Base-by-base conservation (phyloP, 768 basidiomycete genomes). In the Lactifluus rugatus region DNA sequence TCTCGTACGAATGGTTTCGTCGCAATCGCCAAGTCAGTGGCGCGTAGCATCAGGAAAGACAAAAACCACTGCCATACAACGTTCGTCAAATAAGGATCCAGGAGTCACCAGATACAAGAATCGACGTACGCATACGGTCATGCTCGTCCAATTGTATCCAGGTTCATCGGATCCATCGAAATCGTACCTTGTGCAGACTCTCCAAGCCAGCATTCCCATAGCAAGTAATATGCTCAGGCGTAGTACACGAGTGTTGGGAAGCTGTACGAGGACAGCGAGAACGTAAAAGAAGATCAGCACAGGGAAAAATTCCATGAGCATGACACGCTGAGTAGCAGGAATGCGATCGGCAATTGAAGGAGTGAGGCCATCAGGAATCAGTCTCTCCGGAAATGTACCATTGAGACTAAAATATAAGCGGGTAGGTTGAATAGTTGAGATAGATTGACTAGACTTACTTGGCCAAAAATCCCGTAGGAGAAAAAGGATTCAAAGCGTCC, bases 181-280 rank as follows among this genome's bases (percentile, higher is more conserved):
- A 64, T 80, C 75, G 46, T 80, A 60, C n/a, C 67, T 68, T 23
- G 76, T 78, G 14, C 70, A 68, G 3, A 75, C 74, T 14, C 76
- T 72, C 54, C 76, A 77, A 17, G 75, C 66, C 7, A 68, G 56
- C 71, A 74, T 78, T 31, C 79, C 65, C 4, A 79, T 75, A 13
- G 79, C 58, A 2, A 81, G 80, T 26, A 83, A 72, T 36, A 83
- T 60, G 13, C 77, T 75, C 32, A 75, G 57, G 47, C 81, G 77
- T 56, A 77, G 66, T 3, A 69, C 48, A 46, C 70, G 68, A 1
- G 81, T 81, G 32, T 68, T 68, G 0, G 78, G 78, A 14, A 76
- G 65, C 39, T 80, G 70, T 7, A 82, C 78, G 49, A 85, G 73
- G 34, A 81, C 66, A 13, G 82, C 82, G 54, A 78, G 78, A 11